Conservation (phyloP, 1,139 yeast species). For the Meyerozyma elateridarum region DNA sequence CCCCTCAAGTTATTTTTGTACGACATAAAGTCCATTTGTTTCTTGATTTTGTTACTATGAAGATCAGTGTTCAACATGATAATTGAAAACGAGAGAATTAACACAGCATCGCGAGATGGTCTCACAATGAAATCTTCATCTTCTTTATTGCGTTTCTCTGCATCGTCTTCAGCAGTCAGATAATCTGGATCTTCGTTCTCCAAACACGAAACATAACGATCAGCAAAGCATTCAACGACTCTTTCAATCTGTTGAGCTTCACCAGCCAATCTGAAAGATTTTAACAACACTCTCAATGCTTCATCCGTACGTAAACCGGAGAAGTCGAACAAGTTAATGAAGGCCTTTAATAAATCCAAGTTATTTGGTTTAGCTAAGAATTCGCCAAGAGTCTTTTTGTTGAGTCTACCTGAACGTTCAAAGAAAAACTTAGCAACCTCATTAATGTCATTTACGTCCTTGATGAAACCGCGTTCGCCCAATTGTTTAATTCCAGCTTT, state of each 20-base stretch:
- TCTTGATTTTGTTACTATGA: conserved; percentile 73
- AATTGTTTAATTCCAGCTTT: conserved; percentile 65
- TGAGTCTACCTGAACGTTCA: conserved; percentile 73
- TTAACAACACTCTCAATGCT: conserved; percentile 77
- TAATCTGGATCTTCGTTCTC: conserved; percentile 13
- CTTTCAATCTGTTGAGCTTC: conserved; percentile 96
- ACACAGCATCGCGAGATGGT: conserved; percentile 72
- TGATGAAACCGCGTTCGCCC: conserved; percentile 59
- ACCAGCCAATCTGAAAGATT: conserved; percentile 90
- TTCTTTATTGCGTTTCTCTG: conserved; percentile 9
- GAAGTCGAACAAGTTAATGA: conserved; percentile 72
- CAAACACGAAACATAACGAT: conserved; percentile 66
- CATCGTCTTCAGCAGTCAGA: conserved; percentile 15
- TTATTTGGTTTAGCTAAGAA: conserved; percentile 75
- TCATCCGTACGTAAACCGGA: conserved; percentile 81
- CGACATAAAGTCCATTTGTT: conserved; percentile 83
- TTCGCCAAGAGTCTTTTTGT: conserved; percentile 86
- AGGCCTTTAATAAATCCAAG: conserved; percentile 53
- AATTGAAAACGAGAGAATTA: conserved; percentile 67
- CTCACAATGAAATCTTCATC: conserved; percentile 38
- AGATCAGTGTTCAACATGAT: conserved; percentile 76
- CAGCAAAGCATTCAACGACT: conserved; percentile 81
- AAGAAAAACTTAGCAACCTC: conserved; percentile 76
- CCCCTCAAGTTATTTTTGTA: conserved; percentile 80
- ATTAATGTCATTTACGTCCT: conserved; percentile 44